A percentile compares a stretch with the other conserved stretches of the same genome.
phyloP scores from a whole-genome alignment of 1,139 yeast genomes.

The Geotrichum restrictum region DNA sequence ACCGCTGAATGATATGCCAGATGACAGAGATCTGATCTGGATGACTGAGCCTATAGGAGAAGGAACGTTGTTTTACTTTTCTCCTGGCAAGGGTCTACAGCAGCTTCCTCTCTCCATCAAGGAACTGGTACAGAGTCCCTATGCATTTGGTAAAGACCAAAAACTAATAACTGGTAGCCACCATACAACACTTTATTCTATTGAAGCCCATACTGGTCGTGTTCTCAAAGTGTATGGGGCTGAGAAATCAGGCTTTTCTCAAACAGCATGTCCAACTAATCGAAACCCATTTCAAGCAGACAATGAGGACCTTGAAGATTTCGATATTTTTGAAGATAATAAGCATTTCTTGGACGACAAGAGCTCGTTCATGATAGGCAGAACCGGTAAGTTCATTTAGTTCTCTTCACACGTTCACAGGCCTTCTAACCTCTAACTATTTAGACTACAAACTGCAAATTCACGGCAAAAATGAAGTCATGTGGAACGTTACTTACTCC shows the following conservation, averaged over 20 bases:
- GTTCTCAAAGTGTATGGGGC: slow-evolving; percentile 68
- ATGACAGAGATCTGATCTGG: slow-evolving; percentile 50
- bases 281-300: slow-evolving; percentile 23
- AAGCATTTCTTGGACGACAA: slow-evolving; percentile 20
- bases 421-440: slow-evolving; percentile 1
- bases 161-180: slow-evolving; percentile 85
- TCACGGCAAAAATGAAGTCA: slow-evolving; percentile 60
- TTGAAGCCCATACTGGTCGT: slow-evolving; percentile 74
- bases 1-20: slow-evolving; percentile 13
- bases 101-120: slow-evolving; percentile 78
- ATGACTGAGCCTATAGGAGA: slow-evolving; percentile 88
- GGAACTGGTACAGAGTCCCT: slow-evolving; percentile 80
- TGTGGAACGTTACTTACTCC: slow-evolving; percentile 85
- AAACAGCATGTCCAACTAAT: slow-evolving; percentile 25
- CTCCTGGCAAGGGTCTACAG: slow-evolving; percentile 71
- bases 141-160: slow-evolving; percentile 65
- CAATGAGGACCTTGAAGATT: slow-evolving; percentile 27
- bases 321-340: slow-evolving; percentile 22
- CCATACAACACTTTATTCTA: slow-evolving; percentile 68
- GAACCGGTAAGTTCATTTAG: slow-evolving; percentile 31
- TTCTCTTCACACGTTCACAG: slow-evolving; percentile 49
- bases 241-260: slow-evolving; percentile 27
- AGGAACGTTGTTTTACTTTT: slow-evolving; percentile 82
- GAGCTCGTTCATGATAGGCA: slow-evolving; percentile 39
- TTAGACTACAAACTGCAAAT: slow-evolving; percentile 55